Evolutionary conservation across 495 filamentous ascomycete genomes (phyloP).

Genomic region (Paragyromitra xinjiangensis): DNA sequence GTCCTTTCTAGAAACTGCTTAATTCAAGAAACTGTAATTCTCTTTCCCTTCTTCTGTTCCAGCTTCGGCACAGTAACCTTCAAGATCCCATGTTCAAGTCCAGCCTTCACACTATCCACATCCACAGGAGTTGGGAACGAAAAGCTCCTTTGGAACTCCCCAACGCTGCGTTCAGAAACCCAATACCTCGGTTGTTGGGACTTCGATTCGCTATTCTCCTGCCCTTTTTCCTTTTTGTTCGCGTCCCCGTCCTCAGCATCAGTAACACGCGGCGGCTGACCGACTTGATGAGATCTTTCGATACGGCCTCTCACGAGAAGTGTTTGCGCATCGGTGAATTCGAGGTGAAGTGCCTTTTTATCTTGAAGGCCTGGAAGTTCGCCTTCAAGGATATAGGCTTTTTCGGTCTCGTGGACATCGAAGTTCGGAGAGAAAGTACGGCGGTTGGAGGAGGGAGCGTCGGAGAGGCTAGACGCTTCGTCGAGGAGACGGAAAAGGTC

Average conservation of each 20-base stretch:
- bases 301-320: conserved; percentile 75
- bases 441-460: background rate
- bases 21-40: conserved; percentile 67
- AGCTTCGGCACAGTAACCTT: conserved; percentile 79
- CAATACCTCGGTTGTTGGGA: conserved; percentile 62
- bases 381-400: conserved; percentile 81
- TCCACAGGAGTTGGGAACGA: conserved; percentile 78
- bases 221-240: background rate
- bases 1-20: background rate
- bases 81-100: conserved; percentile 77
- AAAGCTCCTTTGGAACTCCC: conserved; percentile 82
- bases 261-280: background rate
- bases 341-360: conserved; percentile 72
- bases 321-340: conserved; percentile 82
- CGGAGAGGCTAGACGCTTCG: background rate
- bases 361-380: conserved; percentile 78
- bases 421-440: conserved; percentile 76
- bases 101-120: conserved; percentile 78
- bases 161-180: conserved; percentile 80
- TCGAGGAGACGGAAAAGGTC: conserved; percentile 38
- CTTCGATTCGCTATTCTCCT: conserved; percentile 35
- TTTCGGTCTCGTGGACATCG: conserved; percentile 76
- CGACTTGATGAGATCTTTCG: conserved; percentile 61
- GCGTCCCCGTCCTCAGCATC: background rate
- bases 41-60: conserved; percentile 64